A percentile compares a stretch with the other conserved stretches of the same genome.
Evolutionary conservation across 192 early-diverging fungal genomes (phyloP).

Genomic region (Linnemannia hyalina): DNA sequence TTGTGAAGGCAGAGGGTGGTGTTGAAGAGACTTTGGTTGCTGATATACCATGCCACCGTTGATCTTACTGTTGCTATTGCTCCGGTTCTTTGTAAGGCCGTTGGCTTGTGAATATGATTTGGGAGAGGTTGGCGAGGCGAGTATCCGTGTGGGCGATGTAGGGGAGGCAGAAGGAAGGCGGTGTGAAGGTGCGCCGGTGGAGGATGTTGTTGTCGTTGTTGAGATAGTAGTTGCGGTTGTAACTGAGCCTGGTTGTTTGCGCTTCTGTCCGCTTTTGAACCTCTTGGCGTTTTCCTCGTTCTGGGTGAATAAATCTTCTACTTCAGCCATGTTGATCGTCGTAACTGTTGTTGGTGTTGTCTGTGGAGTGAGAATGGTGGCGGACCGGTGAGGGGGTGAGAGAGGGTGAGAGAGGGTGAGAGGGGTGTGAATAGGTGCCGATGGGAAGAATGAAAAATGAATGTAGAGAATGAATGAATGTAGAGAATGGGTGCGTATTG

Average conservation of each 20-base stretch:
- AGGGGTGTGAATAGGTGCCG: background rate
- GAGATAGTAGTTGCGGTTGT: background rate
- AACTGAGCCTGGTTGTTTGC: constrained; percentile 25
- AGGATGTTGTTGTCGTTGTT: background rate
- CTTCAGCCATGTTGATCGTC: constrained; percentile 22
- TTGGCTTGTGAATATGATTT: background rate
- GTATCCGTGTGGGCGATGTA: background rate
- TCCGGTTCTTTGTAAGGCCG: background rate
- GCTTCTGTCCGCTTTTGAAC: constrained; percentile 26
- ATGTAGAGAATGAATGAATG: background rate
- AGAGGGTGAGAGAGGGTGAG: background rate
- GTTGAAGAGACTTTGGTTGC: constrained; percentile 40
- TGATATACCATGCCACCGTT: constrained; percentile 28
- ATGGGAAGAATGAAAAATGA: background rate
- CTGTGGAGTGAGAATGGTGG: background rate
- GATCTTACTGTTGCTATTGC: background rate
- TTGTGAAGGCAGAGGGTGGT: constrained; percentile 34
- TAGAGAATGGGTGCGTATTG: background rate
- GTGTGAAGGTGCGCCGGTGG: background rate
- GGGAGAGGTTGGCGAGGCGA: background rate
- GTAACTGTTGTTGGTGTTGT: background rate
- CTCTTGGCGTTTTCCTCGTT: constrained; percentile 36
- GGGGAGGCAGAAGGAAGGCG: constrained; percentile 1
- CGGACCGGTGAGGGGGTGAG: background rate
- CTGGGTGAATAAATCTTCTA: constrained; percentile 35